Evolutionary conservation across 2,329 filamentous ascomycete genomes (phyloP), one percentile per base, ranked within the genome.

Genomic region (Graphilbum sp.): DNA sequence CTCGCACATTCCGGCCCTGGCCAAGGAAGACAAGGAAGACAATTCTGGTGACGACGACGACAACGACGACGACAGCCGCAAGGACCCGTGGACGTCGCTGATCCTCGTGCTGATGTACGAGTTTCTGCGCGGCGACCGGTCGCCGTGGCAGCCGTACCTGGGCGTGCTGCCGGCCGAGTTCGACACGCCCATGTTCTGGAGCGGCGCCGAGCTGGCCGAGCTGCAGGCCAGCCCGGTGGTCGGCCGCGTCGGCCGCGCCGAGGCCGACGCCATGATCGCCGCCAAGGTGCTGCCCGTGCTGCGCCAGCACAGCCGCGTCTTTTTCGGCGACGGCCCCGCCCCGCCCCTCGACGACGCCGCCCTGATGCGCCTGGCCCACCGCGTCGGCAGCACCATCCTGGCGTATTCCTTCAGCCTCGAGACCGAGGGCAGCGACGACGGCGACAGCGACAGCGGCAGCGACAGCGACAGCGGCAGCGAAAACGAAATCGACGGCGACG

Each of bases 151-250:
- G 45, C 66, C 75, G 0, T 94, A 94, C 55, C 75, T 93, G 46
- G 67, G 75, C 41, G 64, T 93, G 17, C 65, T 94, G 5, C 85
- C 85, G 1, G 47, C 52, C 5, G 50, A 59, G 1, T 94, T 94
- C 51, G 73, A 90, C 54, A 92, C 84, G 2, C 69, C 88, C 46
- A 94, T 95, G 81, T 94, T 87, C 59, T 95, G 87, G 87, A 63
- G 69, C 2, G 61, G 68, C 1, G 59, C 63, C 1, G 85, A 94
- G 54, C 63, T 94, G 3, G 58, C 62, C 1, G 66, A 79, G 49
- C 69, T 94, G 9, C 78, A 88, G 57, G 81, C 78, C 16, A 87
- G 82, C 51, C 72, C 82, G 1, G 72, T 90, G n/a, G 54, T 76
- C 3, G 59, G 69, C 43, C 88, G 86, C 53, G 79, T 94, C 45